A percentile compares a stretch with the other conserved stretches of the same genome.
phyloP scores from a whole-genome alignment of 352 stramenopile genomes.

The Achlya hypogyna region DNA sequence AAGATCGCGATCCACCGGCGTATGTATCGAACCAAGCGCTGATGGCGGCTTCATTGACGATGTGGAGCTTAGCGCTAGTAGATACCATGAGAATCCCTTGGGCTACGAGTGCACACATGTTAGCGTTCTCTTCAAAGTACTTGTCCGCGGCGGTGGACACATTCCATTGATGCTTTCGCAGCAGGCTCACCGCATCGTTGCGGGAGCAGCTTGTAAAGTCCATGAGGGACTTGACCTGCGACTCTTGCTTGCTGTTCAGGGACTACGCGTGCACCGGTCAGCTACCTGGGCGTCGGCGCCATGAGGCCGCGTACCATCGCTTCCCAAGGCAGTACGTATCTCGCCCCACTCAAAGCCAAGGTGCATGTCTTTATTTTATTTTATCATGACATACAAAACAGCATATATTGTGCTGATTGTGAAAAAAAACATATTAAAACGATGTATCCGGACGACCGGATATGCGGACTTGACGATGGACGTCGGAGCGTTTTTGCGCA shows the following conservation, averaged over 20 bases:
- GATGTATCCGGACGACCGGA: background rate
- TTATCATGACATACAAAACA: background rate
- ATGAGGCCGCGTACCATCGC: background rate
- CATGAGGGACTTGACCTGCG: constrained; percentile 4
- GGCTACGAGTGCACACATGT: background rate
- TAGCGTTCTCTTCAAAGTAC: constrained; percentile 22
- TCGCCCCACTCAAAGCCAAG: too few species aligned
- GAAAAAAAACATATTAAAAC: background rate
- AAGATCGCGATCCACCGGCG: background rate
- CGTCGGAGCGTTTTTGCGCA: constrained; percentile 10
- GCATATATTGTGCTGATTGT: background rate
- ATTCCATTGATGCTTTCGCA: constrained; percentile 19
- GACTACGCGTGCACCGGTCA: background rate
- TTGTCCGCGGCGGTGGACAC: constrained; percentile 11
- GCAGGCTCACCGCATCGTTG: background rate
- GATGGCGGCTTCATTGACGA: constrained; percentile 25
- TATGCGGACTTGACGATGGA: constrained; percentile 6
- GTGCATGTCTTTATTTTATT: too few species aligned
- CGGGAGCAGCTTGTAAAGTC: constrained; percentile 20
- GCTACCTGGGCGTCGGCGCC: background rate
- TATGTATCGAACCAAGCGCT: constrained; percentile 65
- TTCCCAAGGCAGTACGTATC: background rate
- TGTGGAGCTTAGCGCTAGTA: background rate
- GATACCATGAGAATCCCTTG: background rate
- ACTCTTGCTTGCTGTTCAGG: constrained; percentile 18